phyloP scores from a whole-genome alignment of 2,329 filamentous ascomycete species.

The Microdochium paspali region DNA sequence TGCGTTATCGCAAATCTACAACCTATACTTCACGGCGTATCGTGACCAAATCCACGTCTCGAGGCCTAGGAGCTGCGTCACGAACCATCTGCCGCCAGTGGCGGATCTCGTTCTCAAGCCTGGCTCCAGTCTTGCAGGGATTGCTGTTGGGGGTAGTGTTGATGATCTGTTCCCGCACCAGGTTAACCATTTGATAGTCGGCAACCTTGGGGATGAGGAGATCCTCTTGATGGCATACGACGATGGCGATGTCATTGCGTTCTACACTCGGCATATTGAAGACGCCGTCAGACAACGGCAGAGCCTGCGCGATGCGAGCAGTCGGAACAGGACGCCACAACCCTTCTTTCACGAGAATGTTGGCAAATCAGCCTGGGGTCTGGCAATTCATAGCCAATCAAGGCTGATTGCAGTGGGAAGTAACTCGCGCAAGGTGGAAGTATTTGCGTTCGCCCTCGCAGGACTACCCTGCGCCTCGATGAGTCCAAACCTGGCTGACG shows the following conservation, averaged over 20 bases:
- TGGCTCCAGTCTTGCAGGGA: constrained; percentile 27
- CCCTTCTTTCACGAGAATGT: constrained; percentile 71
- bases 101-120: constrained; percentile 43
- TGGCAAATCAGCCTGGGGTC: constrained; percentile 73
- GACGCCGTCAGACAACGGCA: constrained; percentile 10
- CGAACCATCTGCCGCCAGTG: constrained; percentile 34
- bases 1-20: constrained; percentile 46
- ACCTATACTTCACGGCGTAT: constrained; percentile 56
- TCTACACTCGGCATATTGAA: constrained; percentile 48
- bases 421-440: constrained; percentile 43
- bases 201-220: constrained; percentile 60
- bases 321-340: constrained; percentile 6
- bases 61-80: constrained; percentile 32
- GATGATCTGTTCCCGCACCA: constrained; percentile 44
- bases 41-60: constrained; percentile 48
- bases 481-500: background rate
- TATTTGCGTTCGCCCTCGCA: constrained; percentile 19
- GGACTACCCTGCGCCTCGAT: background rate
- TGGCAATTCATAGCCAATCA: constrained; percentile 73
- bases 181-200: constrained; percentile 61
- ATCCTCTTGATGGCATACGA: constrained; percentile 60
- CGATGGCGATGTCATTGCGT: constrained; percentile 66
- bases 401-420: constrained; percentile 78
- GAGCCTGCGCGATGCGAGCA: constrained; percentile 16
- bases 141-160: constrained; percentile 40